Percentiles rank a stretch among this genome's conserved stretches.
Conservation (phyloP, 2,329 filamentous ascomycete genomes). For the Neophaeococcomyces aloes region DNA sequence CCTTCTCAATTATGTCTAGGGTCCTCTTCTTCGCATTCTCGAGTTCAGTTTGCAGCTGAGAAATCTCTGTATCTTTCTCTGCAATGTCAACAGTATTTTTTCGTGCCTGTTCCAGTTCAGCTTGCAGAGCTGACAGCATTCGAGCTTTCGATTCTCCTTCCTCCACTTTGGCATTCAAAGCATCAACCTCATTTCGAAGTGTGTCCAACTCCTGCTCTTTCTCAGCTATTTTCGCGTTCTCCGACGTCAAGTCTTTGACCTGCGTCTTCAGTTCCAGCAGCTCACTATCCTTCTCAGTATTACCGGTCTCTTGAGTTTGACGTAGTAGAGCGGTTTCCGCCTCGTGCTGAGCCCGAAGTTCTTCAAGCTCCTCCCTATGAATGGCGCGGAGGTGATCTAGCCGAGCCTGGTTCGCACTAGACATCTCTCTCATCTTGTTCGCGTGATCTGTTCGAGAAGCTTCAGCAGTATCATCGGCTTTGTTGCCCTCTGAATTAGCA, state of each 20-base stretch:
- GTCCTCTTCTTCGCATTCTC: constrained; percentile 4
- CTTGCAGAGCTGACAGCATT: background rate
- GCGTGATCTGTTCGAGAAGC: constrained; percentile 22
- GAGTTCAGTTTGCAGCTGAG: constrained; percentile 9
- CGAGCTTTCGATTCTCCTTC: background rate
- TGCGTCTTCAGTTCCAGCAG: background rate
- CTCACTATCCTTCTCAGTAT: background rate
- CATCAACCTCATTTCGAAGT: background rate
- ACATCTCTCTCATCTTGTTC: constrained; percentile 26
- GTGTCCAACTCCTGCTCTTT: constrained; percentile 1
- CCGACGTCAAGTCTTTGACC: background rate
- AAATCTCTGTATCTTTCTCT: constrained; percentile 6
- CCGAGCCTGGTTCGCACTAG: constrained; percentile 11
- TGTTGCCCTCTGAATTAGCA: constrained; percentile 30
- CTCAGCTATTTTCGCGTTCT: background rate
- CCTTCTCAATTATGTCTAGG: background rate
- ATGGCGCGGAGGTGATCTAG: constrained; percentile 20
- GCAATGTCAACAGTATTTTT: constrained; percentile 7
- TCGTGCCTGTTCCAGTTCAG: constrained; percentile 5
- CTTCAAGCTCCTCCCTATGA: constrained; percentile 26
- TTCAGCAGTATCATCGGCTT: constrained; percentile 28
- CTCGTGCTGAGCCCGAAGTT: constrained; percentile 32
- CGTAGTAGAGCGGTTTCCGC: constrained; percentile 37
- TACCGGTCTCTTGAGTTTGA: background rate
- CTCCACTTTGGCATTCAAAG: background rate